Evolutionary conservation across 176 grass and related monocot genomes (phyloP).

Genomic region (Metroxylon sagu): DNA sequence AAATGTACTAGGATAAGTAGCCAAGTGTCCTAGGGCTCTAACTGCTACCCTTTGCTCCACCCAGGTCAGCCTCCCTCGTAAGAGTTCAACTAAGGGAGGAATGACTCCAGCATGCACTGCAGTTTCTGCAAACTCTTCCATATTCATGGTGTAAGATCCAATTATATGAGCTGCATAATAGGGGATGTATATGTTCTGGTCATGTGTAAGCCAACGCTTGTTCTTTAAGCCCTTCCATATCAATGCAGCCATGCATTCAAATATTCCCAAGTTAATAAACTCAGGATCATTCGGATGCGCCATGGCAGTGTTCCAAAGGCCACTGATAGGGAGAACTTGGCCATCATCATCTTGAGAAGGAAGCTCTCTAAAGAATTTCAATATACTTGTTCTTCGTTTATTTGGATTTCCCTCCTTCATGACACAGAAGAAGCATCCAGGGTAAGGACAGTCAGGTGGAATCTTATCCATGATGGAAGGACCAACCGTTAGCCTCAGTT

Average conservation of each 20-base stretch:
- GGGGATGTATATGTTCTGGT: slow-evolving; percentile 97
- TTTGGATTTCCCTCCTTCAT: slow-evolving; percentile 95
- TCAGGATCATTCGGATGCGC: slow-evolving; percentile 93
- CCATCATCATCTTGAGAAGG: slow-evolving; percentile 88
- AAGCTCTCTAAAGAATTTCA: slow-evolving; percentile 94
- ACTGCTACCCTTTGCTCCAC: slow-evolving; percentile 97
- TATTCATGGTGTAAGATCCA: slow-evolving; percentile 98
- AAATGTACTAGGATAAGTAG: slow-evolving; percentile 88
- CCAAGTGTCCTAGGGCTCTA: slow-evolving; percentile 92
- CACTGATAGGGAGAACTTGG: slow-evolving; percentile 89
- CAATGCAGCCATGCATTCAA: slow-evolving; percentile 92
- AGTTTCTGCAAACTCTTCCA: slow-evolving; percentile 92
- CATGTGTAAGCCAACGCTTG: slow-evolving; percentile 85
- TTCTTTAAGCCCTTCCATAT: slow-evolving; percentile 99
- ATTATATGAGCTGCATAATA: slow-evolving; percentile 98
- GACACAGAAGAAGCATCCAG: slow-evolving; percentile 95
- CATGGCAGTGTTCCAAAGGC: slow-evolving; percentile 98
- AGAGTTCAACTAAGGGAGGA: slow-evolving; percentile 87
- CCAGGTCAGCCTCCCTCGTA: slow-evolving; percentile 94
- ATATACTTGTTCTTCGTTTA: slow-evolving; percentile 70
- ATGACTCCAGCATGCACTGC: slow-evolving; percentile 87
- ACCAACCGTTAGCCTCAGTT: neutral
- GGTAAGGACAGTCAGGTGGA: slow-evolving; percentile 84
- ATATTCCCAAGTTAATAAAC: slow-evolving; percentile 89
- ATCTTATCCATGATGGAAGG: slow-evolving; percentile 54